Conservation (phyloP, 768 basidiomycete genomes). For the Calocybe cyanea region DNA sequence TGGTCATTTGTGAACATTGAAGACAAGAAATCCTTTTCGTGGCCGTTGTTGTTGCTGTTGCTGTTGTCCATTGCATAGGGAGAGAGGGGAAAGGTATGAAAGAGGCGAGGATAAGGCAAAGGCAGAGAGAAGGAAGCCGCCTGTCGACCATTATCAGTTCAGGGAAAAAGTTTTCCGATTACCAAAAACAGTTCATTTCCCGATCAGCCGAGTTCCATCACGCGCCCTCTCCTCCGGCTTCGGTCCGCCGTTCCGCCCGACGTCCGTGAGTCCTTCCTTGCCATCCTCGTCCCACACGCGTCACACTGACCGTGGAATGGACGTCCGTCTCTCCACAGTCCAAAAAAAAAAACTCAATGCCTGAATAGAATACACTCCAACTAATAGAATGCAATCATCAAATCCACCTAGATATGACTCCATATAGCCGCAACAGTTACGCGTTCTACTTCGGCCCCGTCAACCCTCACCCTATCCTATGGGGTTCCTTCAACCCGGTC, state of each 20-base stretch:
- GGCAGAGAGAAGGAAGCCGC: no score
- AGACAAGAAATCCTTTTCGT: constrained; percentile 21
- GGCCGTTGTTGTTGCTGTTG: no score
- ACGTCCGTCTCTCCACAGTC: no score
- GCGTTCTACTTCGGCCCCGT: background rate
- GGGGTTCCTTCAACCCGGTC: background rate
- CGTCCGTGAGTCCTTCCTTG: no score
- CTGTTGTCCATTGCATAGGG: constrained; percentile 17
- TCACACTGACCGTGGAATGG: no score
- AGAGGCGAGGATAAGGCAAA: constrained; percentile 3
- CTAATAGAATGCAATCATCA: constrained; percentile 5
- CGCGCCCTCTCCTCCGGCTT: no score
- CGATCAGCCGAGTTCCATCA: no score
- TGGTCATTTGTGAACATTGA: constrained; percentile 16
- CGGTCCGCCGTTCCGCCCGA: no score
- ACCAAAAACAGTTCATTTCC: no score
- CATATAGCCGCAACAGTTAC: constrained; percentile 10
- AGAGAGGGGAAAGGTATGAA: constrained; percentile 3
- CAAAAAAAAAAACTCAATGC: no score
- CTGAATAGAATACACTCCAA: background rate
- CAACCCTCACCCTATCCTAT: background rate
- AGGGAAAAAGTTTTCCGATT: no score
- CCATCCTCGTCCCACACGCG: no score
- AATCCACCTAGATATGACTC: constrained; percentile 6
- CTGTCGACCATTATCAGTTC: constrained; percentile 1